phyloP scores from a whole-genome alignment of 495 filamentous ascomycete species.

The Usnea hakonensis region DNA sequence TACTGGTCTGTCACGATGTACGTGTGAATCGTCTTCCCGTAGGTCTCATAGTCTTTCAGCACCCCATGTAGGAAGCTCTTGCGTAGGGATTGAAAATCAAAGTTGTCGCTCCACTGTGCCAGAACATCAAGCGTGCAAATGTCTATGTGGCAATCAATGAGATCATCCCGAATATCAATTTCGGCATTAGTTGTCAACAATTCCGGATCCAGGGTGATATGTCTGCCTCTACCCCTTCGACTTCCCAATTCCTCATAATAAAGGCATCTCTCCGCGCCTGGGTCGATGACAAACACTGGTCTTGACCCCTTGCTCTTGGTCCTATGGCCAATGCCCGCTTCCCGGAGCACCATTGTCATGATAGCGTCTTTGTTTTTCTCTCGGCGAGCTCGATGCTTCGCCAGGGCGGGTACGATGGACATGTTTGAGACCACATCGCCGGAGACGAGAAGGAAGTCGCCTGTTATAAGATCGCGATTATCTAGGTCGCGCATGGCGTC shows the following conservation, averaged over 20 bases:
- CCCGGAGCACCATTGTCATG: constrained; percentile 92
- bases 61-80: constrained; percentile 85
- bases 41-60: constrained; percentile 91
- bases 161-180: constrained; percentile 73
- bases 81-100: constrained; percentile 86
- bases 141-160: constrained; percentile 93
- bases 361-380: constrained; percentile 86
- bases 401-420: constrained; percentile 68
- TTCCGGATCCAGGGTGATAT: constrained; percentile 66
- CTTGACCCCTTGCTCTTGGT: constrained; percentile 64
- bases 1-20: constrained; percentile 72
- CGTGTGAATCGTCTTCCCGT: constrained; percentile 92
- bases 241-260: constrained; percentile 77
- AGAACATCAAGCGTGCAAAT: constrained; percentile 96
- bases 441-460: constrained; percentile 87
- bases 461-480: constrained; percentile 71
- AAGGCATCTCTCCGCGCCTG: constrained; percentile 69
- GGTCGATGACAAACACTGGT: constrained; percentile 82
- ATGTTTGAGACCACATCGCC: constrained; percentile 93
- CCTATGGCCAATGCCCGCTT: constrained; percentile 65
- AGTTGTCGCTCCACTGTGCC: constrained; percentile 92
- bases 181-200: constrained; percentile 55
- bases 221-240: constrained; percentile 33
- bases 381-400: constrained; percentile 71
- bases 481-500: constrained; percentile 95